Percentiles rank a stretch among this genome's conserved stretches.
Conservation (phyloP, 2,329 filamentous ascomycete species). For the Diplodia sapinea region DNA sequence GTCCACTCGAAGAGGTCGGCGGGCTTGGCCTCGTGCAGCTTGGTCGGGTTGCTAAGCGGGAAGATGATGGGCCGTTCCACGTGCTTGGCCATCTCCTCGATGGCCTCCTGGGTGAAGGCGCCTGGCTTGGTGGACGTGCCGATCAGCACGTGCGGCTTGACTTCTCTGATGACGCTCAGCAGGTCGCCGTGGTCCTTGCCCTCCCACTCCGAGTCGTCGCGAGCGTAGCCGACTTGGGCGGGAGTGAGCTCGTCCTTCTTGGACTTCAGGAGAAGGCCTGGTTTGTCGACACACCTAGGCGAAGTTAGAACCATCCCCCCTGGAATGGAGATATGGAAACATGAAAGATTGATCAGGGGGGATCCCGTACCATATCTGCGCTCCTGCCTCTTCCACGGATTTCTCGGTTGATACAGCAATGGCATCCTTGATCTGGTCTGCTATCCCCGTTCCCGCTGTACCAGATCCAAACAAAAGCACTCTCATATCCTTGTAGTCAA, state of each 20-base stretch:
- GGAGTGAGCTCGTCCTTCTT: constrained; percentile 66
- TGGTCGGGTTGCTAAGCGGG: constrained; percentile 84
- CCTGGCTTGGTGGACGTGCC: constrained; percentile 81
- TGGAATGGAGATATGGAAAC: not conserved
- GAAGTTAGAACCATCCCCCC: not conserved
- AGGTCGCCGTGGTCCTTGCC: constrained; percentile 64
- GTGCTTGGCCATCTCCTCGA: constrained; percentile 76
- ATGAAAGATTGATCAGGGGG: not conserved
- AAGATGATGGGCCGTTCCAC: constrained; percentile 82
- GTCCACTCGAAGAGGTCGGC: constrained; percentile 80
- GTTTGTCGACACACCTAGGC: constrained; percentile 77
- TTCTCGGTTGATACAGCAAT: constrained; percentile 72
- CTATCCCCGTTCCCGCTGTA: constrained; percentile 82
- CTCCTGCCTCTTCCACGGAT: constrained; percentile 73
- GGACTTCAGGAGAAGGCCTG: constrained; percentile 72
- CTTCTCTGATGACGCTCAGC: constrained; percentile 68
- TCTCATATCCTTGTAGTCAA: constrained; percentile 70
- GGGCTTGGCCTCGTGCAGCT: constrained; percentile 80
- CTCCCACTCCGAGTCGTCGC: constrained; percentile 68
- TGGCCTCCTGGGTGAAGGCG: constrained; percentile 75
- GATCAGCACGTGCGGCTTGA: constrained; percentile 81
- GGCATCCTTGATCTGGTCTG: constrained; percentile 81
- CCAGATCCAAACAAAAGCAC: constrained; percentile 81
- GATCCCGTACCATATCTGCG: constrained; percentile 72
- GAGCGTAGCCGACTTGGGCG: constrained; percentile 72